These are phyloP conservation scores for Rauvolfia tetraphylla DNA, from an alignment of 257 asterid species.

Conservation along the genomic window DNA sequence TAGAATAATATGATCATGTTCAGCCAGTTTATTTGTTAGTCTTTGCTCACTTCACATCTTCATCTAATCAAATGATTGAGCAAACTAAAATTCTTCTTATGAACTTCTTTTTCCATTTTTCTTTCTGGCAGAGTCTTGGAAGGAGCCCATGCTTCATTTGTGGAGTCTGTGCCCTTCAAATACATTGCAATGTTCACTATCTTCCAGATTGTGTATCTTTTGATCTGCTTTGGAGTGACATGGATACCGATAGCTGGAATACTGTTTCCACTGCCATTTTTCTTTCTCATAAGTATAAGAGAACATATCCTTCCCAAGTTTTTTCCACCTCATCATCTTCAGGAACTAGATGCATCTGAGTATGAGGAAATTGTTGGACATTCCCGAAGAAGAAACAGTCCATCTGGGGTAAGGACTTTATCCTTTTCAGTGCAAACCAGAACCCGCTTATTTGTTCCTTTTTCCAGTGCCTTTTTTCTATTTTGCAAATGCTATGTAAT, in stretches of 20 bases:
- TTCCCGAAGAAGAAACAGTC: conserved; percentile 38
- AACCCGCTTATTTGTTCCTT: not conserved
- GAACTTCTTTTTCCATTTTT: not conserved
- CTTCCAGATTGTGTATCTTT: conserved; percentile 57
- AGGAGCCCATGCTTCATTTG: conserved; percentile 70
- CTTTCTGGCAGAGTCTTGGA: conserved; percentile 54
- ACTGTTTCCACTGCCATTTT: conserved; percentile 77
- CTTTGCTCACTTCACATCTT: too few relatives aligned
- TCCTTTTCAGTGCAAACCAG: not conserved
- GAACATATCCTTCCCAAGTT: conserved; percentile 73
- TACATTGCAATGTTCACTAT: conserved; percentile 62
- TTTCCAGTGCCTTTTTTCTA: not conserved
- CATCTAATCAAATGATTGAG: too few relatives aligned
- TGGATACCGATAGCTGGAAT: conserved; percentile 96
- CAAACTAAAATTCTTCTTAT: too few relatives aligned
- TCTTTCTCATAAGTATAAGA: conserved; percentile 64
- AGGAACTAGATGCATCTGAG: conserved; percentile 75
- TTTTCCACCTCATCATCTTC: conserved; percentile 56
- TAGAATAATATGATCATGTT: not conserved
- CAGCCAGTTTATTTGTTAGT: not conserved
- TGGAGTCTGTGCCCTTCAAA: conserved; percentile 84
- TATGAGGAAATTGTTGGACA: conserved; percentile 73
- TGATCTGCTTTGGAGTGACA: conserved; percentile 77
- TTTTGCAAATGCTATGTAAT: not conserved
- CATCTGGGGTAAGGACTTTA: conserved; percentile 35